Base-by-base conservation (phyloP, 2,329 filamentous ascomycete species). In the Cryphonectria parasitica region DNA sequence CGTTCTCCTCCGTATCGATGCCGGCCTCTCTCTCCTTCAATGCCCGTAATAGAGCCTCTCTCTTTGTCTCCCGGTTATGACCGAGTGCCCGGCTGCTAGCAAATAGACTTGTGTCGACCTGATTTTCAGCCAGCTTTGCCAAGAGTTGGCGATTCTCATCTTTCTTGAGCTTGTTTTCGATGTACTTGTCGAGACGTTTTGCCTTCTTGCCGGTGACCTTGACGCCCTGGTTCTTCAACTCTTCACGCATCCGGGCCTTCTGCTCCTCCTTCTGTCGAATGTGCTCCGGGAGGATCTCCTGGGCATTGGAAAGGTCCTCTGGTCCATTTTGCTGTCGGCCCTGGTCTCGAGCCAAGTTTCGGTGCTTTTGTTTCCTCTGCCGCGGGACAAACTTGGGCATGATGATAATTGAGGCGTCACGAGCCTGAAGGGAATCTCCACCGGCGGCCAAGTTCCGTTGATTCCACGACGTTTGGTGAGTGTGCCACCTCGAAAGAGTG, bases 101-200 rank as follows among this genome's bases (percentile, higher is more conserved):
- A 72, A 97, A 91, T 28, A 94, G 83, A 73, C 88, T 93, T 1
- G 93, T 97, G 78, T 98, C 95, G 74, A 96, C 88, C 77, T 92
- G 94, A 68, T 89, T 87, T 72, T 89, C 86, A 25, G 93, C 92
- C 36, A 99, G 86, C 78, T 96, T 95, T 78, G 92, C 92, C 75
- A 98, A 86, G 41, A 99, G 84, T 69, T 90, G 92, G 39, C 93
- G 86, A 77, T 93, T 97, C 80, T 98, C 95, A 78, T 99, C 96
- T 80, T 97, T 98, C 80, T 91, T 92, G 62, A 99, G 84, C 85
- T 99, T 99, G 71, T 88, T 96, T 77, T 98, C 95, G 74, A 91
- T 90, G 77, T 91, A 91, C 77, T 91, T 91, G 73, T 91, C 89
- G 54, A 91, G 78, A 1, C 89, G 85, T 81, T 91, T 91, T 7